A percentile compares a stretch with the other conserved stretches of the same genome.
Conservation (phyloP, 306 rosid species). For the Senna siamea region DNA sequence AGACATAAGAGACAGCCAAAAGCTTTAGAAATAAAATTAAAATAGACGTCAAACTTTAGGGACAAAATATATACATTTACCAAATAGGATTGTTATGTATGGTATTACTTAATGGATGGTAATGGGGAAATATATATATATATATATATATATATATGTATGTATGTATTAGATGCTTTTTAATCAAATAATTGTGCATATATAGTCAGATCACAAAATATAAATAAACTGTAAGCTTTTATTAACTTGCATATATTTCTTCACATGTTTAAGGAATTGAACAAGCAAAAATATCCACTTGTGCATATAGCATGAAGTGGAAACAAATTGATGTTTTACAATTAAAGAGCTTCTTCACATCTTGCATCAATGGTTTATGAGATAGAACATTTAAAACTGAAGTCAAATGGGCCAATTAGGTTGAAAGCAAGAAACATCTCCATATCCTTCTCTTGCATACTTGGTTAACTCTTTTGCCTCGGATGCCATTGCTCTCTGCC, state of each 20-base stretch:
- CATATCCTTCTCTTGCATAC: constrained; percentile 61
- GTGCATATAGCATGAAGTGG: constrained; percentile 38
- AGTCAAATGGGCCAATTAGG: constrained; percentile 70
- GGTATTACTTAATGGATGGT: no score
- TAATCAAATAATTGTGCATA: background rate
- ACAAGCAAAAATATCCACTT: constrained; percentile 50
- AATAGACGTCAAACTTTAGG: no score
- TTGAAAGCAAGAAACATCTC: constrained; percentile 58
- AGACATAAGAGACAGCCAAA: no score
- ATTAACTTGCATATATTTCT: constrained; percentile 39
- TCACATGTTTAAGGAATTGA: constrained; percentile 40
- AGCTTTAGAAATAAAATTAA: no score
- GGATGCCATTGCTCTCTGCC: constrained; percentile 65
- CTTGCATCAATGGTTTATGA: constrained; percentile 48
- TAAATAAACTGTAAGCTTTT: constrained; percentile 23
- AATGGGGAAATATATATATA: no score
- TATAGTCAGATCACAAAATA: constrained; percentile 3
- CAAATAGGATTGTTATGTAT: no score
- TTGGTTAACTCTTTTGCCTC: constrained; percentile 63
- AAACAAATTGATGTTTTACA: constrained; percentile 43
- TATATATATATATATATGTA: no score
- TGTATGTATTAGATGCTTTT: no score
- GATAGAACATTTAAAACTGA: constrained; percentile 46
- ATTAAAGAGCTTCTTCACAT: constrained; percentile 44
- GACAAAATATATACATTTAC: no score